A percentile compares a stretch with the other conserved stretches of the same genome.
Conservation (phyloP, 352 stramenopile genomes). For the Phytophthora nicotianae region DNA sequence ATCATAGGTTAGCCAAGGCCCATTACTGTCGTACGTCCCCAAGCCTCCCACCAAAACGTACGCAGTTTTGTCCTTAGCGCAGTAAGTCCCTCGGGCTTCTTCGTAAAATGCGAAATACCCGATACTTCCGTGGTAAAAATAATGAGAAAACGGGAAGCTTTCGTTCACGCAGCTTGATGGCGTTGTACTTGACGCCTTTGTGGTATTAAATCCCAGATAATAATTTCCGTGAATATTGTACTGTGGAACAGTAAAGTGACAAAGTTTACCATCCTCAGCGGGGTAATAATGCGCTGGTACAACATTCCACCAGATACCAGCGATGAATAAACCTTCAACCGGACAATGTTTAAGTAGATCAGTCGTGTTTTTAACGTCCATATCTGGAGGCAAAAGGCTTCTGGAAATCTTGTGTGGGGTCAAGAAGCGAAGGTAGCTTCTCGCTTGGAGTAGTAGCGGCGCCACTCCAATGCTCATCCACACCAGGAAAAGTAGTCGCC, state of each 20-base stretch:
- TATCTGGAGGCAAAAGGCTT: slow-evolving; percentile 8
- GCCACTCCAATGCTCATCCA: slow-evolving; percentile 32
- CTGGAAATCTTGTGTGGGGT: slow-evolving; percentile 40
- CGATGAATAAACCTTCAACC: slow-evolving; percentile 32
- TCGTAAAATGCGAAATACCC: slow-evolving; percentile 38
- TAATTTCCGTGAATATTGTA: slow-evolving; percentile 43
- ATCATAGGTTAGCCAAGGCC: slow-evolving; percentile 20
- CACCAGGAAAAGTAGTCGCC: slow-evolving; percentile 24
- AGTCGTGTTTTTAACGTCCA: neutral
- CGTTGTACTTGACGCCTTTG: slow-evolving; percentile 14
- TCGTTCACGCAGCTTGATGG: slow-evolving; percentile 21
- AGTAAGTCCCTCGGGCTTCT: slow-evolving; percentile 35
- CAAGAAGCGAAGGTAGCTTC: slow-evolving; percentile 35
- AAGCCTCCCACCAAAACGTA: slow-evolving; percentile 31
- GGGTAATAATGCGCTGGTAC: slow-evolving; percentile 22
- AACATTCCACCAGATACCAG: slow-evolving; percentile 42
- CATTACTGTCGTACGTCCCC: slow-evolving; percentile 38
- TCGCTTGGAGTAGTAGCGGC: slow-evolving; percentile 42
- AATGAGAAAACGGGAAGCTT: slow-evolving; percentile 31
- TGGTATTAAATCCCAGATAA: slow-evolving; percentile 19
- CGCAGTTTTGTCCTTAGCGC: slow-evolving; percentile 30
- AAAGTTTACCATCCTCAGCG: slow-evolving; percentile 15
- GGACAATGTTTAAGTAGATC: slow-evolving; percentile 29
- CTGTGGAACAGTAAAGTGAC: slow-evolving; percentile 36
- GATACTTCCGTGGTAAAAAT: slow-evolving; percentile 40